Base-by-base conservation (phyloP, 106 monocot genomes). In the Posidonia australis region DNA sequence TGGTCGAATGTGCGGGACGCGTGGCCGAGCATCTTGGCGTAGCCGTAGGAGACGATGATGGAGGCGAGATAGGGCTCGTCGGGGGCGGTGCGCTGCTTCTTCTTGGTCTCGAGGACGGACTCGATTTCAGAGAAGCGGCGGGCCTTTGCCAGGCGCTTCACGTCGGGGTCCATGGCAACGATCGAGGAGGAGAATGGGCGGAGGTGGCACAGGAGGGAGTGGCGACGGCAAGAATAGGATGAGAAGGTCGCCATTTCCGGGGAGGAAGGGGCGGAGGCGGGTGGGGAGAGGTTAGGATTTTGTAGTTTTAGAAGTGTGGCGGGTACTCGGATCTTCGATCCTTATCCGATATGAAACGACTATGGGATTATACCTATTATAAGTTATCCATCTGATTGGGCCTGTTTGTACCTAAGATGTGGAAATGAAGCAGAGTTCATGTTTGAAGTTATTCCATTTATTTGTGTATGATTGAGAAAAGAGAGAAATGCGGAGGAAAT, bases 1-100 rank as follows among this genome's bases (percentile, higher is more conserved):
- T 56, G 57, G 22, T 65, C 57, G 69, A 92, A 87, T 53, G 73
- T 60, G 62, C 68, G 51, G 59, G 72, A 30, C 46, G 87, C 87
- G 44, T 68, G 71, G 47, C 51, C 53, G 60, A 77, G 71, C 78
- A 80, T 73, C 54, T 56, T 16, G 54, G 80, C 77, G 67, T 69
- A 43, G 62, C 75, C 81, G 55, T 81, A 86, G 28, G 78, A 70
- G 59, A 70, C 61, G 53, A 87, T 73, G 68, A 85, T 24, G 31
- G 82, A 65, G 67, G 76, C 60, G 68, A 85, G 54, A 55, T 52
- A 62, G 65, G 82, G 22, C 29, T 83, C 87, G 42, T 71, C 31
- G 28, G 69, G 4, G 46, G 44, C 18, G 26, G 18, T 13, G 36
- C 27, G 54, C 5, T 12, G 19, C 31, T 67, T 66, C 73, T 72